Evolutionary conservation across 768 basidiomycete species (phyloP).

Genomic region (Suillus weaverae): DNA sequence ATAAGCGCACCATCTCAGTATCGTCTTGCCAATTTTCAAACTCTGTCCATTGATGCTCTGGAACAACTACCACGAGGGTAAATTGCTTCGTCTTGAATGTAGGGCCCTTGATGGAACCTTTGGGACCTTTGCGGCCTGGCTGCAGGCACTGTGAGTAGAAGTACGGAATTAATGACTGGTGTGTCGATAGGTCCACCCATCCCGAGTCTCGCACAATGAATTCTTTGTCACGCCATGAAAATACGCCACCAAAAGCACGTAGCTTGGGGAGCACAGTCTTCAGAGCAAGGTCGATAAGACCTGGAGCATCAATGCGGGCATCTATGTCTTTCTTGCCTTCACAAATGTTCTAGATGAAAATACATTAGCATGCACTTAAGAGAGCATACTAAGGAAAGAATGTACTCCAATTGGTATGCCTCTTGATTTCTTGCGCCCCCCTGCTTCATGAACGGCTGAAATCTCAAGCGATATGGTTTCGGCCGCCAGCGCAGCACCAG

Average conservation of each 20-base stretch:
- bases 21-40: constrained; percentile 1
- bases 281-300: constrained; percentile 2
- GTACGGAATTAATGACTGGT: neutral
- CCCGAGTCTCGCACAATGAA: neutral
- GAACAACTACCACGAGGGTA: constrained; percentile 3
- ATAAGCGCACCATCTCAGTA: neutral
- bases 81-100: constrained; percentile 11
- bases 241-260: neutral
- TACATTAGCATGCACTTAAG: neutral
- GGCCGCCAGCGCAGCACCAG: neutral
- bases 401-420: constrained; percentile 3
- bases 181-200: constrained; percentile 7
- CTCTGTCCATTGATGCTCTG: constrained; percentile 9
- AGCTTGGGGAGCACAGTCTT: neutral
- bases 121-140: neutral
- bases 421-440: neutral
- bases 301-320: neutral
- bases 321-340: constrained; percentile 7
- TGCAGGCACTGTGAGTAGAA: constrained; percentile 9
- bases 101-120: neutral
- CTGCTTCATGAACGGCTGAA: neutral
- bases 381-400: neutral
- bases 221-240: neutral
- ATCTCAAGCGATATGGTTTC: constrained; percentile 8
- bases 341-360: constrained; percentile 6